Conservation (phyloP, 306 rosid species). For the Prunus mongolica region DNA sequence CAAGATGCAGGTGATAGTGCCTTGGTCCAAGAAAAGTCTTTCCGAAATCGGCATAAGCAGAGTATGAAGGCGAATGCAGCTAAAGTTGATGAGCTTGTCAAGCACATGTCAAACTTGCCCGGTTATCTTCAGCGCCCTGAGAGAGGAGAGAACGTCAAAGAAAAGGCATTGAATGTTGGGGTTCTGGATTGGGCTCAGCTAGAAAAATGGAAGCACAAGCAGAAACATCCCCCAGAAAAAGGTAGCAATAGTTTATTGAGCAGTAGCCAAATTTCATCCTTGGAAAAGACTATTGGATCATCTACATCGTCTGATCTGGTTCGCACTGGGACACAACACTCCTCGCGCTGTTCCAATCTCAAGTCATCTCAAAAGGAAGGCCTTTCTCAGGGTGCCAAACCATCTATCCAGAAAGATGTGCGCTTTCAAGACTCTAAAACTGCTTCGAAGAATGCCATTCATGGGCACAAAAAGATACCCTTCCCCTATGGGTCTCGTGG, state of each 20-base stretch:
- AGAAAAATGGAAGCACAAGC: conserved; percentile 74
- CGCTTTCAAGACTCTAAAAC: conserved; percentile 35
- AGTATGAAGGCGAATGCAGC: conserved; percentile 34
- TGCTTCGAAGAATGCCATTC: conserved; percentile 31
- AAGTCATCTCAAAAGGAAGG: conserved; percentile 36
- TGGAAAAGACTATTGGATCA: conserved; percentile 27
- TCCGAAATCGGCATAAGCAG: conserved; percentile 17
- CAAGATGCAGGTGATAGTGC: conserved; percentile 25
- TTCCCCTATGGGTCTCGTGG: conserved; percentile 32
- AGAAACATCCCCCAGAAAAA: conserved; percentile 30
- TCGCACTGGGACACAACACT: conserved; percentile 26
- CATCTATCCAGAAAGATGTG: conserved; percentile 27
- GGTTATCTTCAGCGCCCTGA: conserved; percentile 61
- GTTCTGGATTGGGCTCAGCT: conserved; percentile 86
- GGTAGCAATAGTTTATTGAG: conserved; percentile 32
- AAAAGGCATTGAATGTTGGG: conserved; percentile 78
- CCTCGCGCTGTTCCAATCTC: conserved; percentile 28
- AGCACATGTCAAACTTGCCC: conserved; percentile 86
- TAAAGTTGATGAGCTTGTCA: conserved; percentile 77
- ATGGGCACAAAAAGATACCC: conserved; percentile 36
- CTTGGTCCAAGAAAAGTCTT: conserved; percentile 14
- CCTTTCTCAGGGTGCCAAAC: conserved; percentile 25
- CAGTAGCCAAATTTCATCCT: conserved; percentile 25
- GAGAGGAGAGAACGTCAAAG: conserved; percentile 46
- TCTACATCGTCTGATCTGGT: conserved; percentile 23